A percentile compares a stretch with the other conserved stretches of the same genome.
These are phyloP conservation scores for Trichomonascaceae sp. DNA, from an alignment of 1,139 yeast species.

Conservation along the genomic window DNA sequence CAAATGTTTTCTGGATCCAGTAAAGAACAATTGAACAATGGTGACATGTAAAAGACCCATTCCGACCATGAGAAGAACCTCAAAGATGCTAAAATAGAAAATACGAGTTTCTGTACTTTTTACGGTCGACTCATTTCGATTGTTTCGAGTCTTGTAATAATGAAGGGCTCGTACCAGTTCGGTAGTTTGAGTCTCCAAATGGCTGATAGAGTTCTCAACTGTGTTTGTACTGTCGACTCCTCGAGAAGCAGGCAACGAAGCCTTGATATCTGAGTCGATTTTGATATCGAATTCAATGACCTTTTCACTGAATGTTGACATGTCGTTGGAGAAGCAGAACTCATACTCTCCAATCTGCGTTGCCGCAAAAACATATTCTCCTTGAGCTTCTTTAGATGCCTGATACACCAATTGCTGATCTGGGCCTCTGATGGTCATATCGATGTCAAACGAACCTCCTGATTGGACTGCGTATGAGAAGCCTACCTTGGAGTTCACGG, in stretches of 20 bases:
- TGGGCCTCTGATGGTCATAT: slow-evolving; percentile 70
- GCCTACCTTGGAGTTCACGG: slow-evolving; percentile 58
- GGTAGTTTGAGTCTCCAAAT: slow-evolving; percentile 63
- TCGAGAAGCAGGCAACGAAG: slow-evolving; percentile 54
- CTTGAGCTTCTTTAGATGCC: slow-evolving; percentile 71
- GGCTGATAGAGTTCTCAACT: slow-evolving; percentile 42
- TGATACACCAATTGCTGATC: slow-evolving; percentile 50
- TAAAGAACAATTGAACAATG: slow-evolving; percentile 81
- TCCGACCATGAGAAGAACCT: slow-evolving; percentile 72
- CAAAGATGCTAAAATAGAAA: slow-evolving; percentile 76
- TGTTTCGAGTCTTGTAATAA: slow-evolving; percentile 87
- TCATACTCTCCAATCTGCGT: slow-evolving; percentile 76
- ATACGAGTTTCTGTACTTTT: slow-evolving; percentile 82
- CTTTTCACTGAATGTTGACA: slow-evolving; percentile 84
- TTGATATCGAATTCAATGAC: slow-evolving; percentile 81
- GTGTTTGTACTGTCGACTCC: slow-evolving; percentile 51
- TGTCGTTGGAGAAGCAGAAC: slow-evolving; percentile 82
- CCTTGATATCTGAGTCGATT: slow-evolving; percentile 48
- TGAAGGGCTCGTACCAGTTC: slow-evolving; percentile 60
- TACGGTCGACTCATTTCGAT: slow-evolving; percentile 88
- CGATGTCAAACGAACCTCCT: slow-evolving; percentile 84
- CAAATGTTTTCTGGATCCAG: slow-evolving; percentile 71
- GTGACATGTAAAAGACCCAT: slow-evolving; percentile 82
- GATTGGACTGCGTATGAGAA: slow-evolving; percentile 90
- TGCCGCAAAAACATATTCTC: slow-evolving; percentile 74